Percentiles rank a stretch among this genome's conserved stretches.
Conservation (phyloP, 495 filamentous ascomycete species). For the Barbatosphaeria neglecta region DNA sequence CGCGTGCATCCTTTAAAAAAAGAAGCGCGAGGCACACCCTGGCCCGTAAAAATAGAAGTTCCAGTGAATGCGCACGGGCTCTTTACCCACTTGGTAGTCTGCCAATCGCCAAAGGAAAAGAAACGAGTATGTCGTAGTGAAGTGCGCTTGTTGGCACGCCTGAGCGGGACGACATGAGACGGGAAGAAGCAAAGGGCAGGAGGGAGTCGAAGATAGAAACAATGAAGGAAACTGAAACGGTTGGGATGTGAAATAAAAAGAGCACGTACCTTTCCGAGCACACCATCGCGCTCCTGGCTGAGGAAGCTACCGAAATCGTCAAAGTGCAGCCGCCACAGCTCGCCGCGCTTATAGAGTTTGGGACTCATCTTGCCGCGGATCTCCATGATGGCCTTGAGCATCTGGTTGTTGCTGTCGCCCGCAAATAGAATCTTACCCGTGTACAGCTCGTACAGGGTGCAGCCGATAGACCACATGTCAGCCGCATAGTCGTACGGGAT, state of each 20-base stretch:
- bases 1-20: neutral
- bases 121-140: no score
- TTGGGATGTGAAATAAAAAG: slow-evolving; percentile 4
- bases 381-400: slow-evolving; percentile 92
- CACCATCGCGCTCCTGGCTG: slow-evolving; percentile 73
- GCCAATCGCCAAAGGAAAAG: no score
- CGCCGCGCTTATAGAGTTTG: slow-evolving; percentile 71
- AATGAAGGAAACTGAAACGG: neutral
- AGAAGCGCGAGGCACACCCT: neutral
- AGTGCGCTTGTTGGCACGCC: no score
- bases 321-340: slow-evolving; percentile 66
- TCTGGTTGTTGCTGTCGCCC: slow-evolving; percentile 92
- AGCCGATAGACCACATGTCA: slow-evolving; percentile 95
- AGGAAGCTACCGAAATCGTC: slow-evolving; percentile 79
- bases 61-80: neutral
- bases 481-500: slow-evolving; percentile 88
- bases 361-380: slow-evolving; percentile 84
- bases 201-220: no score
- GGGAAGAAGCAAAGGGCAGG: neutral
- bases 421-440: slow-evolving; percentile 96
- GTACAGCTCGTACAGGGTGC: slow-evolving; percentile 92
- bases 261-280: slow-evolving; percentile 60
- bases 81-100: no score
- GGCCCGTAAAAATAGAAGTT: neutral
- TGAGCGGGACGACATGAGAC: no score